A percentile compares a stretch with the other conserved stretches of the same genome.
Conservation (phyloP, 1,284 basidiomycete genomes). For the Boletellus deceptivus region DNA sequence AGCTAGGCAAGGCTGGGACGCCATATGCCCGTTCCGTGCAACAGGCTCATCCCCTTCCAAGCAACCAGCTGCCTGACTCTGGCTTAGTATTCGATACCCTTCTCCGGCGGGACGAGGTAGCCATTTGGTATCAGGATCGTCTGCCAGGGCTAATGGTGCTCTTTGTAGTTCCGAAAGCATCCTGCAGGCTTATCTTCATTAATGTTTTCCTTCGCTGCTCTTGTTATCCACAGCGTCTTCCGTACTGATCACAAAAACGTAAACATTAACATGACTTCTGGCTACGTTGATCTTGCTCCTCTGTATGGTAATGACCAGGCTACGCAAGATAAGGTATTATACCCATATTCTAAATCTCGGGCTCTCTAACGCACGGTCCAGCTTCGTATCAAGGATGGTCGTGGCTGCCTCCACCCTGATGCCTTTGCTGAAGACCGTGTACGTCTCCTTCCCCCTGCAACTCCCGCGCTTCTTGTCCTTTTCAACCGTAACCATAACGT, state of each 20-base stretch:
- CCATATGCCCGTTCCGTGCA: conserved; percentile 82
- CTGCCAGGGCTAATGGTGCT: not conserved
- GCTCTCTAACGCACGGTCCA: conserved; percentile 12
- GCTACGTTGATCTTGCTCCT: conserved; percentile 83
- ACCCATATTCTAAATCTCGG: not conserved
- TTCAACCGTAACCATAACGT: conserved; percentile 89
- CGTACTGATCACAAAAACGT: conserved; percentile 65
- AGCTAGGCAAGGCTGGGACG: conserved; percentile 70
- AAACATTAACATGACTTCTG: conserved; percentile 81
- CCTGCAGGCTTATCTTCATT: conserved; percentile 75
- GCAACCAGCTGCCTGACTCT: conserved; percentile 69
- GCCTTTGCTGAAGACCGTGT: conserved; percentile 75
- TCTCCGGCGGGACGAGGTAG: conserved; percentile 35
- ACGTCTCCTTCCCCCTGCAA: conserved; percentile 77
- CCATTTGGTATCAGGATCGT: not conserved
- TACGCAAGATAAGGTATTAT: conserved; percentile 55
- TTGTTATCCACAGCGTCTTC: conserved; percentile 81
- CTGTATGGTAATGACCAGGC: conserved; percentile 70
- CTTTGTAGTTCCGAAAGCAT: conserved; percentile 63
- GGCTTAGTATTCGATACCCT: conserved; percentile 73
- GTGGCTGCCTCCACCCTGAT: conserved; percentile 67
- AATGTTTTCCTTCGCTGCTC: conserved; percentile 80
- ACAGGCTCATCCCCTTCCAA: conserved; percentile 59
- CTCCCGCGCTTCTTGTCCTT: conserved; percentile 68
- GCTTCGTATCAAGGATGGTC: conserved; percentile 56